Percentiles rank a stretch among this genome's conserved stretches.
Conservation (phyloP, 164 flowering plant genomes). For the Taxillus chinensis region DNA sequence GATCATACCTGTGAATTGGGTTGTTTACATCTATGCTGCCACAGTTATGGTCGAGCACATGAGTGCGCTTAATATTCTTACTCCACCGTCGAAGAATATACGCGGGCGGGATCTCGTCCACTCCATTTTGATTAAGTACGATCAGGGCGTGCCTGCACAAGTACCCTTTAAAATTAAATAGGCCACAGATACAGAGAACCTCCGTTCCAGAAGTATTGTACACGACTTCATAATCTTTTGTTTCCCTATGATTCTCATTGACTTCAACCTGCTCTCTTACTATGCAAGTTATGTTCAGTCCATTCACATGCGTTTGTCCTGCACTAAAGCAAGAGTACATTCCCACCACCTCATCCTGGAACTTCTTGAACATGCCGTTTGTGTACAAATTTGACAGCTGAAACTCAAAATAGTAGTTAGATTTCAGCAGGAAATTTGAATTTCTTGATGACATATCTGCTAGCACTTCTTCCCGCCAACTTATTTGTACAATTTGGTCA, state of each 20-base stretch:
- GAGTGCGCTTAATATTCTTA: slow-evolving; percentile 32
- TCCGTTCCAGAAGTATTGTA: slow-evolving; percentile 25
- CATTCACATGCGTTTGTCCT: slow-evolving; percentile 24
- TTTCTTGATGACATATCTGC: slow-evolving; percentile 36
- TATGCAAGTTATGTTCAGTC: slow-evolving; percentile 23
- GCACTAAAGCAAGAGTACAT: slow-evolving; percentile 37
- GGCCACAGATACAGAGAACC: slow-evolving; percentile 39
- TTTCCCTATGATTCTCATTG: slow-evolving; percentile 28
- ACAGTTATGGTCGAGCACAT: slow-evolving; percentile 20
- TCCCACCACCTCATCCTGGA: slow-evolving; percentile 35
- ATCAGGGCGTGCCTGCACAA: slow-evolving; percentile 39
- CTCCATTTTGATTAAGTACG: slow-evolving; percentile 37
- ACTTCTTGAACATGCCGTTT: slow-evolving; percentile 29
- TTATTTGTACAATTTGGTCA: slow-evolving; percentile 25
- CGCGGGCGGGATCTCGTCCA: slow-evolving; percentile 39
- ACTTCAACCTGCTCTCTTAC: slow-evolving; percentile 29
- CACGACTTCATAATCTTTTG: slow-evolving; percentile 30
- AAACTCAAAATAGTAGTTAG: slow-evolving; percentile 33
- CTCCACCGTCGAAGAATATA: slow-evolving; percentile 45
- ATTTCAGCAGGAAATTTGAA: slow-evolving; percentile 19
- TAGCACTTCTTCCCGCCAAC: slow-evolving; percentile 22
- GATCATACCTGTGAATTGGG: slow-evolving; percentile 27
- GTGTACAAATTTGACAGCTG: slow-evolving; percentile 44
- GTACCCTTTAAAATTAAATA: slow-evolving; percentile 40
- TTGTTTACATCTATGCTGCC: slow-evolving; percentile 16